Percentiles rank a stretch among this genome's conserved stretches.
Conservation (phyloP, 2,329 filamentous ascomycete genomes). For the Teratosphaeria nubilosa region DNA sequence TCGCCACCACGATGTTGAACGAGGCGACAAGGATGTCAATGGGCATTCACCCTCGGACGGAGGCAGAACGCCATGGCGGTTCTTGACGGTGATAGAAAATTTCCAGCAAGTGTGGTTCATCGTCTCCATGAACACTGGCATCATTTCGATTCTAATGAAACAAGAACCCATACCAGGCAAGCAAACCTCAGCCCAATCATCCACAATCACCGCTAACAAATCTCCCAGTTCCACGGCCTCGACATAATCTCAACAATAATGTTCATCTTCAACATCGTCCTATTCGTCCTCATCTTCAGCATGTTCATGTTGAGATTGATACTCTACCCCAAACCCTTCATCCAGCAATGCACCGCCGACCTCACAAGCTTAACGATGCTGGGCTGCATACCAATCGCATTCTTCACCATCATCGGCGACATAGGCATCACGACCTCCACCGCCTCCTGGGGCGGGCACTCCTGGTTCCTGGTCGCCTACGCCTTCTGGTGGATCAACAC, state of each 20-base stretch:
- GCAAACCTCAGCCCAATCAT: background rate
- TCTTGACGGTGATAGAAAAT: background rate
- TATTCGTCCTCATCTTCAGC: constrained; percentile 6
- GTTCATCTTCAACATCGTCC: constrained; percentile 10
- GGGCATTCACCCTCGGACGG: background rate
- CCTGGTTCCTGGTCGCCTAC: constrained; percentile 10
- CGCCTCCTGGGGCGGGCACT: constrained; percentile 10
- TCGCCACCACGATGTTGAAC: background rate
- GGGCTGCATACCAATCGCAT: constrained; percentile 5
- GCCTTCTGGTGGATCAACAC: constrained; percentile 13
- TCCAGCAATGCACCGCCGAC: constrained; percentile 4
- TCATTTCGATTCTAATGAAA: constrained; percentile 9
- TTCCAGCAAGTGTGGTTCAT: constrained; percentile 4
- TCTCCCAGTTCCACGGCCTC: constrained; percentile 7
- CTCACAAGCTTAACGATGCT: constrained; percentile 4
- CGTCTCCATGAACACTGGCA: constrained; percentile 10
- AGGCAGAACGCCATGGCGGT: background rate
- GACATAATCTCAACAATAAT: constrained; percentile 9
- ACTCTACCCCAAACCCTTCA: constrained; percentile 4
- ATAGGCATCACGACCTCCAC: constrained; percentile 6
- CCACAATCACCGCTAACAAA: background rate
- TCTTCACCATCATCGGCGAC: constrained; percentile 6
- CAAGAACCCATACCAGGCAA: constrained; percentile 8
- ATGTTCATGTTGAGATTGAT: constrained; percentile 5
- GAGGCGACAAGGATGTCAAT: background rate